phyloP scores from a whole-genome alignment of 192 early-diverging fungal genomes.

The Dimargaris verticillata region DNA sequence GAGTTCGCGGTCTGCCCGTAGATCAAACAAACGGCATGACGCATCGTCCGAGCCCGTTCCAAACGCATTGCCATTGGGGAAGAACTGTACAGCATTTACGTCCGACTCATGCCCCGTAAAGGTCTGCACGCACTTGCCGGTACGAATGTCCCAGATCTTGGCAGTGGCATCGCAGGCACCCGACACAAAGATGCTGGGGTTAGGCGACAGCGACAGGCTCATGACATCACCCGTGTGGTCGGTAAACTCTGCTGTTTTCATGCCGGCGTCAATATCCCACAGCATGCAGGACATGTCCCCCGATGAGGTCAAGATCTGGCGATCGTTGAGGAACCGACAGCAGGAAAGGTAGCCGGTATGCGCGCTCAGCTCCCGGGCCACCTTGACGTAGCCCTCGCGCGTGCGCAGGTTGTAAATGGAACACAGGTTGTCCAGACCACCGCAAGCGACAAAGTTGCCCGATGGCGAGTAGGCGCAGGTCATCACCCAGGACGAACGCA shows the following conservation, averaged over 20 bases:
- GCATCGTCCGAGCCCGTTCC: slow-evolving; percentile 98
- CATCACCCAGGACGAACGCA: slow-evolving; percentile 99
- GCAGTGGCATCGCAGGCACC: slow-evolving; percentile 97
- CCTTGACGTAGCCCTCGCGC: slow-evolving; percentile 83
- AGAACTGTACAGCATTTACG: slow-evolving; percentile 99
- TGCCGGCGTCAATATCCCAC: slow-evolving; percentile 98
- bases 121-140: slow-evolving; percentile 90
- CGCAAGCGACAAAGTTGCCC: slow-evolving; percentile 96
- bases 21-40: slow-evolving; percentile 90
- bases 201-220: slow-evolving; percentile 84
- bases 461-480: slow-evolving; percentile 98
- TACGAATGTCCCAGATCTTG: slow-evolving; percentile 97
- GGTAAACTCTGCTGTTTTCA: slow-evolving; percentile 91
- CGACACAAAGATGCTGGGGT: slow-evolving; percentile 93
- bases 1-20: slow-evolving; percentile 94
- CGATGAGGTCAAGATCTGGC: slow-evolving; percentile 86
- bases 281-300: slow-evolving; percentile 99
- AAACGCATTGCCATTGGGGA: slow-evolving; percentile 96
- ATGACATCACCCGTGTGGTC: slow-evolving; percentile 99
- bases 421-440: slow-evolving; percentile 98
- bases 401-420: slow-evolving; percentile 97
- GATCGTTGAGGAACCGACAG: slow-evolving; percentile 91
- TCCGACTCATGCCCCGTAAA: slow-evolving; percentile 98
- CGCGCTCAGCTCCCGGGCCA: slow-evolving; percentile 85
- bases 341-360: slow-evolving; percentile 96